These are phyloP conservation scores for Dictyostelium citrinum DNA, from an alignment of 78 protist species.

Conservation along the genomic window DNA sequence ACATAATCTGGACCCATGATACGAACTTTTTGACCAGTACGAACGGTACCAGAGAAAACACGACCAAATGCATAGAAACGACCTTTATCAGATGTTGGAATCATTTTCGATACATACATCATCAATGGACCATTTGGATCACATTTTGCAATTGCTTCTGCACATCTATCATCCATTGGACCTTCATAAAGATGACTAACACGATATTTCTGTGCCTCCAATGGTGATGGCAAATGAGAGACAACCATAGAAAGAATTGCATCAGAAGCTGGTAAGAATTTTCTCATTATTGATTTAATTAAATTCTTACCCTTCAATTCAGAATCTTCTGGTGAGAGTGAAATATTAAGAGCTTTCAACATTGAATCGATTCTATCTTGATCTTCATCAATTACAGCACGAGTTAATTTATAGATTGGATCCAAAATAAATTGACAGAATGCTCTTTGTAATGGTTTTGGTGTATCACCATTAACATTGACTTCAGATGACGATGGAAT, in stretches of 20 bases:
- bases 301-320: slow-evolving; percentile 88
- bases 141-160: slow-evolving; percentile 79
- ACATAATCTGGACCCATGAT: slow-evolving; percentile 97
- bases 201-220: slow-evolving; percentile 97
- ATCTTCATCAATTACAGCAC: slow-evolving; percentile 88
- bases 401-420: slow-evolving; percentile 92
- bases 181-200: slow-evolving; percentile 95
- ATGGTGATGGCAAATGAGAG: slow-evolving; percentile 98
- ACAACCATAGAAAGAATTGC: slow-evolving; percentile 97
- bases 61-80: slow-evolving; percentile 98
- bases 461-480: not conserved
- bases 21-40: slow-evolving; percentile 95
- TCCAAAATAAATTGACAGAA: slow-evolving; percentile 95
- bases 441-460: slow-evolving; percentile 83
- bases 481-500: slow-evolving; percentile 24
- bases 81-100: slow-evolving; percentile 96
- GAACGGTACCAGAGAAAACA: slow-evolving; percentile 97
- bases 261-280: slow-evolving; percentile 97
- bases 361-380: slow-evolving; percentile 82
- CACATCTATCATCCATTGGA: slow-evolving; percentile 91
- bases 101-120: slow-evolving; percentile 99
- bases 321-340: slow-evolving; percentile 88
- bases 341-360: slow-evolving; percentile 78
- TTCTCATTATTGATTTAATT: slow-evolving; percentile 95
- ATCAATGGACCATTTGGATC: slow-evolving; percentile 97